phyloP scores from a whole-genome alignment of 495 filamentous ascomycete genomes.

The Hypoxylon trugodes region DNA sequence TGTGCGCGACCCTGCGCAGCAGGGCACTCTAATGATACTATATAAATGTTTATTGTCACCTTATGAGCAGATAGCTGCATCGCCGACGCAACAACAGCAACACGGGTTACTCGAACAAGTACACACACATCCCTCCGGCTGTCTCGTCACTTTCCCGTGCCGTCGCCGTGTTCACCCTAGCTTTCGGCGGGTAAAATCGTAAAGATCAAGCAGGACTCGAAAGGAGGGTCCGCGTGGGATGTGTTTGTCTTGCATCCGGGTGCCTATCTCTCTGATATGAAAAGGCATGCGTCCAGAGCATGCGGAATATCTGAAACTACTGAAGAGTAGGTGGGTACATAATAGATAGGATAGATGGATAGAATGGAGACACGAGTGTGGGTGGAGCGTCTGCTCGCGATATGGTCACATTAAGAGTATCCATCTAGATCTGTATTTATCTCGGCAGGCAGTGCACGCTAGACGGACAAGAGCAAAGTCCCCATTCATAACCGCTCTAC shows the following conservation, averaged over 20 bases:
- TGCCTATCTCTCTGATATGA: conserved; percentile 36
- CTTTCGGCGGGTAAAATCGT: conserved; percentile 21
- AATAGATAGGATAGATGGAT: conserved; percentile 34
- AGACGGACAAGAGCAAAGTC: conserved; percentile 26
- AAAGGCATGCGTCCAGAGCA: conserved; percentile 38
- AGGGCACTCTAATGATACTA: conserved; percentile 26
- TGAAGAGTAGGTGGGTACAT: conserved; percentile 32
- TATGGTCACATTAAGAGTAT: conserved; percentile 38
- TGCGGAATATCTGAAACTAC: conserved; percentile 43
- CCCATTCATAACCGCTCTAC: conserved; percentile 7
- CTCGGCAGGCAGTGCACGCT: conserved; percentile 29
- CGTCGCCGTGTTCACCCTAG: conserved; percentile 9
- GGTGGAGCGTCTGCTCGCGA: conserved; percentile 30
- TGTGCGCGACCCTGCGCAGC: conserved; percentile 19
- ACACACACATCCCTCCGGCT: conserved; percentile 10
- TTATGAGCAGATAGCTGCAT: conserved; percentile 16
- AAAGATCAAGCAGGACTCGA: conserved; percentile 23
- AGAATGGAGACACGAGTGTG: conserved; percentile 21
- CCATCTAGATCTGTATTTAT: conserved; percentile 38
- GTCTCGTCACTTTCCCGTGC: conserved; percentile 8
- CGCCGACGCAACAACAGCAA: conserved; percentile 15
- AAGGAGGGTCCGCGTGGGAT: conserved; percentile 40
- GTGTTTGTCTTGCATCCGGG: conserved; percentile 25
- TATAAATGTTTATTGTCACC: conserved; percentile 23
- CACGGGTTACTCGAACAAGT: conserved; percentile 29